Percentiles rank a stretch among this genome's conserved stretches.
Conservation (phyloP, 176 grass and related monocot genomes). For the Carex cristatella region DNA sequence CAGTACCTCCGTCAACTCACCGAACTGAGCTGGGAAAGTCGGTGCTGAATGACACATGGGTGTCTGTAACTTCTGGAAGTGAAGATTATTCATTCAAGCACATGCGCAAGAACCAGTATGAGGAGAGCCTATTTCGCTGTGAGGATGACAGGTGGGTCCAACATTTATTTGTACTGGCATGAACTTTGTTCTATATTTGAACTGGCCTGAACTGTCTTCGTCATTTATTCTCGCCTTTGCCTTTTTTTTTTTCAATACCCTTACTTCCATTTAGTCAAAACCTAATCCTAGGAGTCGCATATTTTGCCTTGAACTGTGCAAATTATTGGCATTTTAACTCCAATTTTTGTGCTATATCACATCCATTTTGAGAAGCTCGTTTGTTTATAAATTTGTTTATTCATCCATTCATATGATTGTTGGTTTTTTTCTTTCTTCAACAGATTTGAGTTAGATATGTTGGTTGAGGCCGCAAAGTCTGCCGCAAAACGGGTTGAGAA, state of each 20-base stretch:
- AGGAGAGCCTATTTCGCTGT: conserved; percentile 98
- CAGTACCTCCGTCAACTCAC: conserved; percentile 74
- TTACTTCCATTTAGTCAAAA: not conserved
- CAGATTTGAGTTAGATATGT: conserved; percentile 26
- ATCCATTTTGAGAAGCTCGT: not conserved
- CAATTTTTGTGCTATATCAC: not conserved
- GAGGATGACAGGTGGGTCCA: conserved; percentile 82
- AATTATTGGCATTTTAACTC: not conserved
- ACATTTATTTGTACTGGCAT: not conserved
- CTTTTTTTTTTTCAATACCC: too few species aligned
- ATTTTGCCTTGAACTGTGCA: not conserved
- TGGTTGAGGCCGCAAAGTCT: conserved; percentile 20
- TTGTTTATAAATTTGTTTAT: not conserved
- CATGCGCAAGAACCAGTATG: conserved; percentile 99
- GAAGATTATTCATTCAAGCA: conserved; percentile 99
- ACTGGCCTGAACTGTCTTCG: not conserved
- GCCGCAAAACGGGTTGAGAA: not conserved
- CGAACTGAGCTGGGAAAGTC: conserved; percentile 73
- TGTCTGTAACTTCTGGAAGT: conserved; percentile 98
- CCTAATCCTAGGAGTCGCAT: not conserved
- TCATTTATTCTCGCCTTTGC: not conserved
- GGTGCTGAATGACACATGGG: conserved; percentile 88
- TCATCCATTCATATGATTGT: not conserved
- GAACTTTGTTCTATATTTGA: not conserved
- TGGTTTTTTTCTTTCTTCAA: conserved; percentile 9